A percentile compares a stretch with the other conserved stretches of the same genome.
Conservation (phyloP, 345 rosid genomes). For the Excoecaria agallocha region DNA sequence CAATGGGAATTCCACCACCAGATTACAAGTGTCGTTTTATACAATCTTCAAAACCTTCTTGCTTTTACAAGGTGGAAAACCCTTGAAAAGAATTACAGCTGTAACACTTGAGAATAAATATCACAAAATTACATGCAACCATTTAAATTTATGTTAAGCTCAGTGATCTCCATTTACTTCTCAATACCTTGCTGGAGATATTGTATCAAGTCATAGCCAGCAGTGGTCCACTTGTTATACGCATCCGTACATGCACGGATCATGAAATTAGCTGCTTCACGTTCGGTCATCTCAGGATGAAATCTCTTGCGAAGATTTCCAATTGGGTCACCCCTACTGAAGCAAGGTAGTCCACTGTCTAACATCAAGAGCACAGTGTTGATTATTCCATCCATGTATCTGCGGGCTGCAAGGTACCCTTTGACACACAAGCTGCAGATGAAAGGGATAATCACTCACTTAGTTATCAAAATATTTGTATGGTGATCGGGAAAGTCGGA, state of each 20-base stretch:
- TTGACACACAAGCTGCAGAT: conserved; percentile 71
- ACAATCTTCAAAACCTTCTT: conserved; percentile 7
- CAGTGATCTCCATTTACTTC: conserved; percentile 39
- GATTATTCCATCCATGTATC: conserved; percentile 89
- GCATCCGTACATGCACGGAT: conserved; percentile 81
- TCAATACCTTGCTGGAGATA: conserved; percentile 96
- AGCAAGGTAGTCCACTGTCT: conserved; percentile 97
- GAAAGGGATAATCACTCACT: conserved; percentile 5
- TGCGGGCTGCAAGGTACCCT: conserved; percentile 84
- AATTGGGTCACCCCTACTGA: conserved; percentile 94
- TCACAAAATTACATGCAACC: conserved; percentile 25
- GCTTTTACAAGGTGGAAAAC: conserved; percentile 16
- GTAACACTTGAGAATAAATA: background rate
- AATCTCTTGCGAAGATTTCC: conserved; percentile 97
- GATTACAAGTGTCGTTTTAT: conserved; percentile 19
- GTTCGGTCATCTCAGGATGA: conserved; percentile 93
- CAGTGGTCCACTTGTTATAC: conserved; percentile 94
- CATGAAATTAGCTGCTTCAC: conserved; percentile 97
- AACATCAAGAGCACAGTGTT: conserved; percentile 80
- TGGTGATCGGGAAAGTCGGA: background rate
- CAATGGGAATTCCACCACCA: conserved; percentile 22
- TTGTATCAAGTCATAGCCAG: conserved; percentile 92
- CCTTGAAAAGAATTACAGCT: conserved; percentile 24
- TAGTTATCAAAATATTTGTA: background rate
- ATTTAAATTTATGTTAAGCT: conserved; percentile 31